These are phyloP conservation scores for Chamaecyparis obtusa DNA, from an alignment of 75 land plant genomes.

Conservation along the genomic window DNA sequence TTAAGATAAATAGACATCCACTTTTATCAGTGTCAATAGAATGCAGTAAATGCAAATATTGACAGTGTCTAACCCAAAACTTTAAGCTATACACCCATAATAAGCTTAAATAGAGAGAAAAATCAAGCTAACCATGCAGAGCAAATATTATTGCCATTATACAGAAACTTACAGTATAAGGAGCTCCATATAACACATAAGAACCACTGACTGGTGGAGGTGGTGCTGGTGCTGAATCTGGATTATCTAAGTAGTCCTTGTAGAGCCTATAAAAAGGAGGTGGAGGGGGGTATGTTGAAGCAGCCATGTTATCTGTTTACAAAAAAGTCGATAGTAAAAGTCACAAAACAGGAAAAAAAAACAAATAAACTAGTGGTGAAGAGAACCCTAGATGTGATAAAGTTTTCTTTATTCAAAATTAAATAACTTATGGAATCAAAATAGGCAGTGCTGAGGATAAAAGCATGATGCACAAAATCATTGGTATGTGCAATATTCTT, in stretches of 20 bases:
- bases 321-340: not conserved
- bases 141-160: not conserved
- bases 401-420: not conserved
- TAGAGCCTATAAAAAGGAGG: slow-evolving; percentile 92
- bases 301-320: slow-evolving; percentile 19
- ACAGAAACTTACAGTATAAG: slow-evolving; percentile 60
- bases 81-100: not conserved
- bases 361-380: not conserved
- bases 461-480: not conserved
- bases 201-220: slow-evolving; percentile 80
- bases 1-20: not conserved
- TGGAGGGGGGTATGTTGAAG: slow-evolving; percentile 86
- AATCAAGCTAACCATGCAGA: not conserved
- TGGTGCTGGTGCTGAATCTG: slow-evolving; percentile 76
- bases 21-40: not conserved
- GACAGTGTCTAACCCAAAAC: not conserved
- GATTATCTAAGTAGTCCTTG: slow-evolving; percentile 67
- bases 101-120: not conserved
- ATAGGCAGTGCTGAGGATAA: not conserved
- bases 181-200: slow-evolving; percentile 65
- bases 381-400: not conserved
- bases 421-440: not conserved
- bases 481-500: not conserved
- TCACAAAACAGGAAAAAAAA: not conserved
- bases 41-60: not conserved